Base-by-base conservation (phyloP, 2,329 filamentous ascomycete species). In the Cercospora nicotianae region DNA sequence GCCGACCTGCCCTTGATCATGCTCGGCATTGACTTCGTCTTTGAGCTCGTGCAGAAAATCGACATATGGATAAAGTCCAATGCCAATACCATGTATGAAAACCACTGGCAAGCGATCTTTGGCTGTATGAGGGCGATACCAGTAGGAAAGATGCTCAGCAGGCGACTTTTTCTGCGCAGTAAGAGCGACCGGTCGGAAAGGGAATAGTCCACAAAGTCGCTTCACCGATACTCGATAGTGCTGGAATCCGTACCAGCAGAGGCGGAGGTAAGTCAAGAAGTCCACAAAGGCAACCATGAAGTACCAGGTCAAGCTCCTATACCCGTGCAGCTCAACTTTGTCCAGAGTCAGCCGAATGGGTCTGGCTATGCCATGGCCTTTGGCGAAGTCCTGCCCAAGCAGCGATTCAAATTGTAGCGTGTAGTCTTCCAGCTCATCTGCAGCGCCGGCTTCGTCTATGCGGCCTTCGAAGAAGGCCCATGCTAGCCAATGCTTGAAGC, bases 51-150 rank as follows among this genome's bases (percentile, higher is more conserved):
- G 63, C 18, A 64, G 63, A 31, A 4, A 92, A 79, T 74, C 89
- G 89, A 30, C 79, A 76, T 30, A 84, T 79, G 69, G 69, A 26
- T 71, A 68, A 3, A 71, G 55, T 0, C 90, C 90, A 67, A 92
- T 72, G 51, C 90, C 89, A 59, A 91, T 90, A 18, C 90, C 90
- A 72, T 92, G 90, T 60, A 91, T 82, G 78, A 91, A 92, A 3
- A 92, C 77, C 7, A 92, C 78, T 0, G 90, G 90, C 0, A 86
- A 78, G 53, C 82, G 81, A 0, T 81, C 85, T 62, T 82, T 83
- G 0, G 87, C 87, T 0, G 83, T 86, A 73, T 91, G 89, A 3
- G 87, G 87, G 1, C 86, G 84, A 73, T 89, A 55, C 69, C 69
- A 92, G 80, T 92, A 91, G 68, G 85, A 84, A 4, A 91, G 70